These are phyloP conservation scores for Kluyveromyces dobzhanskii DNA, from an alignment of 805 yeast species.

Conservation along the genomic window DNA sequence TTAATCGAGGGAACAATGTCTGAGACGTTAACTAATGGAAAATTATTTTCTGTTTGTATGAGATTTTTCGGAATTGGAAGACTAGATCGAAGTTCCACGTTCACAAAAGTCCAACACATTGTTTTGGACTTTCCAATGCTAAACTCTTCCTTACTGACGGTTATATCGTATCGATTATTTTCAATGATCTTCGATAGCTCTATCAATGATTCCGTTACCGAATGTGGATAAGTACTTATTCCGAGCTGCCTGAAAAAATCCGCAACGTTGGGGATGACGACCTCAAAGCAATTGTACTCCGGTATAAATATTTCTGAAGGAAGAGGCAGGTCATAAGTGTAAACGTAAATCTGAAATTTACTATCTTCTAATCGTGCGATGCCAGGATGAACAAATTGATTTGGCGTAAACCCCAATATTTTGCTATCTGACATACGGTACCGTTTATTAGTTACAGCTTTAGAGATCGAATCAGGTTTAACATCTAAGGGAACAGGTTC, in stretches of 20 bases:
- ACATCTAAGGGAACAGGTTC: too few relatives aligned
- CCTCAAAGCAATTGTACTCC: slow-evolving; percentile 1
- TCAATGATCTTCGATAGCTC: not conserved
- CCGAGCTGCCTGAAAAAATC: not conserved
- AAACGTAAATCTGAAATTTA: not conserved
- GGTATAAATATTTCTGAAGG: not conserved
- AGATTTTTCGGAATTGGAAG: not conserved
- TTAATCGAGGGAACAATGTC: not conserved
- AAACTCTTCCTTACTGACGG: not conserved
- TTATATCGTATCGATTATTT: not conserved
- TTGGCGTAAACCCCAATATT: not conserved
- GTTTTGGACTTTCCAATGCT: not conserved
- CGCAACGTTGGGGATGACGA: not conserved
- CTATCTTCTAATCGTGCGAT: not conserved
- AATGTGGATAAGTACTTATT: not conserved
- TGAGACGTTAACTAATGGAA: not conserved
- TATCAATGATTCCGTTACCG: not conserved
- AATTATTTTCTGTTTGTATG: not conserved
- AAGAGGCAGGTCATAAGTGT: slow-evolving; percentile 1
- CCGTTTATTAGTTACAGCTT: too few relatives aligned
- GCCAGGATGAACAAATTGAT: not conserved
- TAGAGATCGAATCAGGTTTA: too few relatives aligned
- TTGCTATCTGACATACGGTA: not conserved
- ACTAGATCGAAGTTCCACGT: not conserved
- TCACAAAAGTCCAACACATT: not conserved